phyloP scores from a whole-genome alignment of 2,329 filamentous ascomycete species.

The Venturia aucupariae region DNA sequence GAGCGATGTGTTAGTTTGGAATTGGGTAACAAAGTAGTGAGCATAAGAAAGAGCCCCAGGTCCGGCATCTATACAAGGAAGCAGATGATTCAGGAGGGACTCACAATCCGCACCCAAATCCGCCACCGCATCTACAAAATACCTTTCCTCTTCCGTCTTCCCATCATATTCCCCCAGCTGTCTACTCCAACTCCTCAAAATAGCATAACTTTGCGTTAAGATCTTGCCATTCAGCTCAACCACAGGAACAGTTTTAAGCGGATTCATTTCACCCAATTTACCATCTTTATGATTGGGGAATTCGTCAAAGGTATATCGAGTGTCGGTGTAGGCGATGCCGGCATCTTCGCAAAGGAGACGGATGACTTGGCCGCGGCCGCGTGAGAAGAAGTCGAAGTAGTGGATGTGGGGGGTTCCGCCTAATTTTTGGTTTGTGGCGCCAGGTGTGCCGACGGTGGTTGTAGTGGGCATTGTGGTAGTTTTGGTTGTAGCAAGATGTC shows the following conservation, averaged over 20 bases:
- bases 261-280: slow-evolving; percentile 21
- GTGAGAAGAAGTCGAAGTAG: slow-evolving; percentile 26
- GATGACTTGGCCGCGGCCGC: slow-evolving; percentile 25
- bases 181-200: slow-evolving; percentile 23
- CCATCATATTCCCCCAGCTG: slow-evolving; percentile 24
- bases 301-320: slow-evolving; percentile 24
- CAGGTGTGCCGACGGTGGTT: slow-evolving; percentile 18
- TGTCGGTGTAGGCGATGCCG: slow-evolving; percentile 24
- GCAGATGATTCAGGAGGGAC: slow-evolving; percentile 11
- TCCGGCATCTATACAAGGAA: no score
- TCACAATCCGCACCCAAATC: slow-evolving; percentile 24
- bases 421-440: slow-evolving; percentile 23
- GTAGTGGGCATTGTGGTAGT: slow-evolving; percentile 12
- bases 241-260: slow-evolving; percentile 21
- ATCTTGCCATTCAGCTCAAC: slow-evolving; percentile 24
- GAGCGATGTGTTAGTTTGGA: not conserved
- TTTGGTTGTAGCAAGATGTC: not conserved
- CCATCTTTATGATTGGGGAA: slow-evolving; percentile 22
- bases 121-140: slow-evolving; percentile 25
- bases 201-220: slow-evolving; percentile 26
- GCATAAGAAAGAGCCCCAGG: no score
- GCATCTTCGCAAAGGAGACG: slow-evolving; percentile 24
- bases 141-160: slow-evolving; percentile 24
- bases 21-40: no score
- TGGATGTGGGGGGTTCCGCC: slow-evolving; percentile 26